phyloP scores from a whole-genome alignment of 176 grass and related monocot genomes.

The Coix lacrymajobi region DNA sequence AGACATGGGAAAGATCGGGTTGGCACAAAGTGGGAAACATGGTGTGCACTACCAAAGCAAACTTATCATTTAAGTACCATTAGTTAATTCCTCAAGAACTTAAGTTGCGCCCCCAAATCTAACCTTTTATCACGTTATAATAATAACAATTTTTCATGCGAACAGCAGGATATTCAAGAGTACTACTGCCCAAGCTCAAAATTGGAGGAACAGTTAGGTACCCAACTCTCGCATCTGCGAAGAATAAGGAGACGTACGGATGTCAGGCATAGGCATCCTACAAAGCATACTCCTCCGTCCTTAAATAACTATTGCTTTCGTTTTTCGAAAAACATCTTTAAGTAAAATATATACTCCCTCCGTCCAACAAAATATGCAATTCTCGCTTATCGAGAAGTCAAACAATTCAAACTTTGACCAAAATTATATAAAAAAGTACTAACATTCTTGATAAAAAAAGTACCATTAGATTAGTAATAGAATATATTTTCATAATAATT shows the following conservation, averaged over 20 bases:
- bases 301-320: no score
- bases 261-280: not conserved
- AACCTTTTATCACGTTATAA: not conserved
- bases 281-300: no score
- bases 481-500: no score
- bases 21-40: not conserved
- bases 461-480: no score
- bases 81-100: not conserved
- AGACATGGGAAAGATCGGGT: not conserved
- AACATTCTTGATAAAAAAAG: no score
- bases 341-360: no score
- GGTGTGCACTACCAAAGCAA: not conserved
- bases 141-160: not conserved
- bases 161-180: not conserved
- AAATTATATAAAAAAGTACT: no score
- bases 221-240: not conserved
- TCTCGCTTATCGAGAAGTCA: no score
- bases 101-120: not conserved
- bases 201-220: not conserved
- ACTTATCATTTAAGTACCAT: not conserved
- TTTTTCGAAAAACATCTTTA: no score
- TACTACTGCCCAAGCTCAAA: not conserved
- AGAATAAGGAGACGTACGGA: not conserved
- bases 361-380: no score
- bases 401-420: no score